These are phyloP conservation scores for Skeletonema costatum DNA, from an alignment of 108 stramenopile species.

Conservation along the genomic window DNA sequence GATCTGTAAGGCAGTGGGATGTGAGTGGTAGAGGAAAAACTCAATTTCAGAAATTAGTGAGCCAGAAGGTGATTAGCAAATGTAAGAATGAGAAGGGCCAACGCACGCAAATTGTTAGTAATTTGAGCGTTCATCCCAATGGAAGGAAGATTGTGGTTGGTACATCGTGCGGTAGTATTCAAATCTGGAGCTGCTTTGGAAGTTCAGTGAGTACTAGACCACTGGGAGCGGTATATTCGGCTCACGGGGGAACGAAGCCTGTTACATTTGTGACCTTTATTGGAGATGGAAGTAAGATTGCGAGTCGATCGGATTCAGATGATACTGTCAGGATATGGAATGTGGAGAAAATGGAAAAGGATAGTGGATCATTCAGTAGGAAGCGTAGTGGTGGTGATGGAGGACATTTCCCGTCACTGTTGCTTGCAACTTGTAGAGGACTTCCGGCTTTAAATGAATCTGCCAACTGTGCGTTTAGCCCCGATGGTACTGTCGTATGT, in stretches of 20 bases:
- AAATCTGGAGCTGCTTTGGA: constrained; percentile 75
- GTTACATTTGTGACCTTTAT: constrained; percentile 54
- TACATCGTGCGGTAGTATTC: constrained; percentile 80
- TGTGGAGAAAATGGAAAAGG: constrained; percentile 40
- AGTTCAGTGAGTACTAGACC: constrained; percentile 50
- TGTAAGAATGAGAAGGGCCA: constrained; percentile 65
- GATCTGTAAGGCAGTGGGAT: constrained; percentile 87
- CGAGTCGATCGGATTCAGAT: constrained; percentile 63
- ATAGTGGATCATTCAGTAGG: constrained; percentile 15
- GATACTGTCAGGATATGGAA: constrained; percentile 68
- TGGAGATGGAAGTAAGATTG: constrained; percentile 55
- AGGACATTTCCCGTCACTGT: constrained; percentile 27
- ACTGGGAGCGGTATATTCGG: constrained; percentile 52
- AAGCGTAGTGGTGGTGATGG: constrained; percentile 31
- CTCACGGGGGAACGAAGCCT: constrained; percentile 54
- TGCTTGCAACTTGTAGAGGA: constrained; percentile 49
- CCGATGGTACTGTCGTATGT: constrained; percentile 64
- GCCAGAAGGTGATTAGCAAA: constrained; percentile 66
- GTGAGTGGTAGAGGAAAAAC: constrained; percentile 74
- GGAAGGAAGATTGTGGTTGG: constrained; percentile 77
- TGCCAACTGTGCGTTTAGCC: constrained; percentile 69
- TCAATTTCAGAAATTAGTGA: constrained; percentile 77
- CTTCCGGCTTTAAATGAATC: constrained; percentile 50
- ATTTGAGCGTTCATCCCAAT: constrained; percentile 54
- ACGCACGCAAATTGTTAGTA: constrained; percentile 59